Base-by-base conservation (phyloP, 495 filamentous ascomycete genomes). In the Penicillium alfredii region DNA sequence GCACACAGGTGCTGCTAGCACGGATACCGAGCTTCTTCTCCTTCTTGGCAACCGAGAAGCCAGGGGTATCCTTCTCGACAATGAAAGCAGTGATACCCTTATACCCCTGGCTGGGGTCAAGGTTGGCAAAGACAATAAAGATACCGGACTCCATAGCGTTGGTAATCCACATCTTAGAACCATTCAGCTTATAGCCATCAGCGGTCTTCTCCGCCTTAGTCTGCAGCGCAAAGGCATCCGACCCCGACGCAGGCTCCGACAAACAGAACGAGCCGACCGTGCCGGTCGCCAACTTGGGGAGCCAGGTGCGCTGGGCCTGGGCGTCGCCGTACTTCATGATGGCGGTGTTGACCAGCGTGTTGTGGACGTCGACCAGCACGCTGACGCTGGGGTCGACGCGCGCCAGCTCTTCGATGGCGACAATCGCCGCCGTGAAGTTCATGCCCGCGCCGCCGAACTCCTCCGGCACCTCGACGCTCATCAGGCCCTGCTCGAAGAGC, bases 141-240 rank as follows among this genome's bases (percentile, higher is more conserved):
- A 97, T 82, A 27, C 80, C 83, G 3, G 90, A 80, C 68, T 99
- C 93, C 68, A 88, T 81, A 33, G 82, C 77, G 67, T 97, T 99
- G 41, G 92, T 96, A 62, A 99, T 99, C 92, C 92, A 99, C 90
- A 96, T 97, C 74, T 99, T 99, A 56, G 75, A 78, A 32, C 92
- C 92, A 35, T 78, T 84, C 57, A 99, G 81, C 60, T 74, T 82
- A 64, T 86, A 97, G 11, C 88, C 86, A 44, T 80, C 76, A 22
- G 81, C 73, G 16, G 78, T 83, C 60, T 80, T 81, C 47, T 73
- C 71, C 16, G 92, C 92, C 58, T 83, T 84, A 34, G 92, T 96
- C 41, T 84, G 79, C 33, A 99, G 77, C 0, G 93, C 93, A 57
- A 99, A 99, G 11, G 92, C 93, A 62, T 99, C 92, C 6, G 85